Percentiles rank a stretch among this genome's conserved stretches.
These are phyloP conservation scores for Paraphaeosphaeria sporulosa DNA, from an alignment of 2,329 filamentous ascomycete genomes.

Conservation along the genomic window DNA sequence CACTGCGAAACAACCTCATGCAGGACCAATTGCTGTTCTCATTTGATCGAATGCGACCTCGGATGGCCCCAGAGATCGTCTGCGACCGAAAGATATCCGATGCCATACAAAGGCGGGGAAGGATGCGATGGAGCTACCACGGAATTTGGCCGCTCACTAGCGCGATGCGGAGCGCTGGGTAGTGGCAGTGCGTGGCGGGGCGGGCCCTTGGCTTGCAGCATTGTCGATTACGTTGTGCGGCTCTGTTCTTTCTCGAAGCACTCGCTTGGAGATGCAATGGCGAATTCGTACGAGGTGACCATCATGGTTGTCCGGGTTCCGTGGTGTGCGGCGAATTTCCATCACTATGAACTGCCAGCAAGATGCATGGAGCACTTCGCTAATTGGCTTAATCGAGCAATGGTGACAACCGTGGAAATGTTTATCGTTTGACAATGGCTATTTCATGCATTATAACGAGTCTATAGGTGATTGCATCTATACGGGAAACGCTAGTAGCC, in stretches of 20 bases:
- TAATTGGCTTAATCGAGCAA: background rate
- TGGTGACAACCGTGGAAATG: background rate
- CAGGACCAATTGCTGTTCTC: background rate
- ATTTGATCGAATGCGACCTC: background rate
- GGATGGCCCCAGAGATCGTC: background rate
- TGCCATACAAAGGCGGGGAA: constrained; percentile 4
- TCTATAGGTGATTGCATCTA: background rate
- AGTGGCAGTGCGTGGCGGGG: constrained; percentile 2
- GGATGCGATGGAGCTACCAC: constrained; percentile 10
- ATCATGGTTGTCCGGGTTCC: background rate
- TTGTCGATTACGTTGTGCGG: background rate
- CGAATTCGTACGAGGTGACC: background rate
- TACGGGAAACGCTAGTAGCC: constrained; percentile 18
- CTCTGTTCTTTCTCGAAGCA: background rate
- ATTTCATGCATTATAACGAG: background rate
- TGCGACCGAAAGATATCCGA: background rate
- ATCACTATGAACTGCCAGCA: background rate
- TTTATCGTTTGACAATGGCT: background rate
- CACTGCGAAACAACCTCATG: background rate
- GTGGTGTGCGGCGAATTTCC: background rate
- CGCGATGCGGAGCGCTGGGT: constrained; percentile 21
- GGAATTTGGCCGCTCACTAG: constrained; percentile 28
- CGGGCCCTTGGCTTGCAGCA: background rate
- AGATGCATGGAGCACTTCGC: background rate
- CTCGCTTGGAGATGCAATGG: background rate